Base-by-base conservation (phyloP, 2,329 filamentous ascomycete species). In the Ceratocystiopsis minuta region DNA sequence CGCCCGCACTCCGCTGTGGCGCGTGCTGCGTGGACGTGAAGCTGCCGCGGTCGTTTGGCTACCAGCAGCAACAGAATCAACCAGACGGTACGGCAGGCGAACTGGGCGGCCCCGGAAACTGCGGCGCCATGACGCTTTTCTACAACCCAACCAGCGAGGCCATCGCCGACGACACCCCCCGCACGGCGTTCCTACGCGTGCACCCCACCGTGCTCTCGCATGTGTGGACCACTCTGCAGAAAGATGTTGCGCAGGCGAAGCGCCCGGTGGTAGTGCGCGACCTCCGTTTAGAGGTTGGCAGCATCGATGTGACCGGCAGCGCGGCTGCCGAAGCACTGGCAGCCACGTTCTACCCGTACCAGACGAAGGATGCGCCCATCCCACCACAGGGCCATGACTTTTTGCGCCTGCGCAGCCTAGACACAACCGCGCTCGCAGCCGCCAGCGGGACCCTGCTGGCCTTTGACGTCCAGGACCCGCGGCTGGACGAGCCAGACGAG, bases 161-260 rank as follows among this genome's bases (percentile, higher is more conserved):
- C 11, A 20, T 14, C 12, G 20, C n/a, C 2, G 34, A 43, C 45
- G 36, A 41, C 1, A n/a, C 17, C 3, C 24, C 35, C 3, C 41
- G 44, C 4, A 31, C 39, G 2, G 46, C 38, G 10, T 36, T 51
- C 16, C 15, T 50, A 2, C 46, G 47, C 9, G 62, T 88, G 2
- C 88, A 96, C 55, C 90, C 90, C 2, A 79, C 86, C 16, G 79
- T 80, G 7, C 88, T 85, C 52, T 59, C 75, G 2, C 71, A 81
- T 50, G 57, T 78, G 0, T 86, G 82, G 64, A 64, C 75, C 17
- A 68, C 79, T 45, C 56, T 85, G 2, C 52, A 75, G 15, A 63
- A 64, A 3, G 57, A 75, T 2, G 63, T 65, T 16, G 20, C 24
- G n/a, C 78, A 72, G 70, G 46, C 70, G 74, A 49, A 76, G 34